Base-by-base conservation (phyloP, 1,284 basidiomycete genomes). In the Sanghuangporus baumii region DNA sequence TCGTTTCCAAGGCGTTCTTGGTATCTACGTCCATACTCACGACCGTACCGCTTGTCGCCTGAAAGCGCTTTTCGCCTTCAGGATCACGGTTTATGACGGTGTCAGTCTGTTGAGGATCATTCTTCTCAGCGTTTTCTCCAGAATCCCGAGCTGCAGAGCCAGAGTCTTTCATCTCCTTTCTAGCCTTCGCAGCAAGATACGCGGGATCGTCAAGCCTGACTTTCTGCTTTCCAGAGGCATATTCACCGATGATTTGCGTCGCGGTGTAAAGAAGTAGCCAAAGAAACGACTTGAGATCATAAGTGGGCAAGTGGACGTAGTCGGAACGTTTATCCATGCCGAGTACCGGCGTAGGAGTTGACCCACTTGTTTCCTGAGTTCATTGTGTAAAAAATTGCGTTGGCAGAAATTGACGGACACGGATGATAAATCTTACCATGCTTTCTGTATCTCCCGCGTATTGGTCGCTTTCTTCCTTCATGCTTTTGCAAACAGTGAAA, bases 281-380 rank as follows among this genome's bases (percentile, higher is more conserved):
- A 12, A 60, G 40, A 23, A 60, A 60, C 14, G 59, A 60, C 20
- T 60, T 51, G 2, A 60, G 51, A 38, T 60, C 59, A 18, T 60
- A 46, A 16, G 37, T 55, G n/a, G 59, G 52, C 7, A 43, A 34
- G 16, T 41, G 59, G 12, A 16, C 14, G 14, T 41, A 41, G 20
- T 55, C 51, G 8, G 31, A 26, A 14, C 14, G 12, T 12, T 36
- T 36, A 37, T 37, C 31, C 16, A 37, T 14, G 34, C 14, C 16
- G 34, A 59, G 18, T 2, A 59, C 3, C 1, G 18, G 11, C 2
- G 34, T 38, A 16, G 57, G 47, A 3, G 57, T 59, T 12, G 47
- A 4, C 12, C 43, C 47, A 40, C n/a, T 36, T 5, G 1, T 31
- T 14, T 50, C 37, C 57, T 59, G 16, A 23, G 31, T 31, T 20